Percentiles rank a stretch among this genome's conserved stretches.
These are phyloP conservation scores for Coemansia sp. DNA, from an alignment of 192 early-diverging fungal genomes.

Conservation along the genomic window DNA sequence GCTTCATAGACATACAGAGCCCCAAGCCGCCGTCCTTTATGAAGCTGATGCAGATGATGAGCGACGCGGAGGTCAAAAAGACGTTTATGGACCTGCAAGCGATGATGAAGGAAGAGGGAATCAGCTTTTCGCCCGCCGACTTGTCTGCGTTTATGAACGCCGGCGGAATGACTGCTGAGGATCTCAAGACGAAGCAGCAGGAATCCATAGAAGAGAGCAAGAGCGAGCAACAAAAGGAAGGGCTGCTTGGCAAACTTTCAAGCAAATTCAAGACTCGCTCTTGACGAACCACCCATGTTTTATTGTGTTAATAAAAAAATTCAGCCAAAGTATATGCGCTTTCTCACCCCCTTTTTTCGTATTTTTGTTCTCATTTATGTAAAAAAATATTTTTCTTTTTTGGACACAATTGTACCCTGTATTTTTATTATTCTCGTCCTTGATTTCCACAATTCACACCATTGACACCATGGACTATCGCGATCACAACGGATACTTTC, in stretches of 20 bases:
- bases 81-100: slow-evolving; percentile 18
- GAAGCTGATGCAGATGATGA: slow-evolving; percentile 43
- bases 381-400: background rate
- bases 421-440: background rate
- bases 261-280: slow-evolving; percentile 23
- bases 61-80: slow-evolving; percentile 29
- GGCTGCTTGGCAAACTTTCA: slow-evolving; percentile 19
- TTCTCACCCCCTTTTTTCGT: background rate
- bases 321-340: too few species aligned
- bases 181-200: background rate
- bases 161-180: slow-evolving; percentile 1
- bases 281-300: too few species aligned
- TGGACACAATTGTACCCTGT: too few species aligned
- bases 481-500: slow-evolving; percentile 47
- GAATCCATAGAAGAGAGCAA: background rate
- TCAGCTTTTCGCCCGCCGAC: slow-evolving; percentile 29
- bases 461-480: slow-evolving; percentile 37
- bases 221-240: slow-evolving; percentile 5
- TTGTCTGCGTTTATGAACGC: slow-evolving; percentile 25
- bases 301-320: background rate
- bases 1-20: slow-evolving; percentile 12
- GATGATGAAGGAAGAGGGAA: slow-evolving; percentile 34
- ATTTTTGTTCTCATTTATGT: background rate
- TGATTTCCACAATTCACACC: background rate
- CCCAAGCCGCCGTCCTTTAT: slow-evolving; percentile 32